A percentile compares a stretch with the other conserved stretches of the same genome.
Evolutionary conservation across 768 basidiomycete genomes (phyloP).

Genomic region (Phylloporus arenicola): DNA sequence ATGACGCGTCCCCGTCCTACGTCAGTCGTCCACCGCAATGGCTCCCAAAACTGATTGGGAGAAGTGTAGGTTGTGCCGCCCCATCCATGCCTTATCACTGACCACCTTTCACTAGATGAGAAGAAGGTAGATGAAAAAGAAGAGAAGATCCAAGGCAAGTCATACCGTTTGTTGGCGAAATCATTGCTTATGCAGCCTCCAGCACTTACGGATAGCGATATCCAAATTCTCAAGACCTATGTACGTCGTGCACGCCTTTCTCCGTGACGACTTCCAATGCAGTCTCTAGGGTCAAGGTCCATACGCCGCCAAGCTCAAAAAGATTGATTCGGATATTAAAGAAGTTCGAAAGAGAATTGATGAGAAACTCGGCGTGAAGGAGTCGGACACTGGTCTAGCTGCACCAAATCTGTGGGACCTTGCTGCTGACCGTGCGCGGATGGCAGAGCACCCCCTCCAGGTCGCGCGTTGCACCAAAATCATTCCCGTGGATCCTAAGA

Average conservation of each 20-base stretch:
- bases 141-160: constrained; percentile 85
- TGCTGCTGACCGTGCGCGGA: constrained; percentile 84
- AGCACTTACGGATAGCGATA: constrained; percentile 98
- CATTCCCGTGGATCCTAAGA: constrained; percentile 73
- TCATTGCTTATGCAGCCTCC: constrained; percentile 6
- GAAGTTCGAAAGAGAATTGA: constrained; percentile 96
- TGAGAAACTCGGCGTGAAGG: constrained; percentile 97
- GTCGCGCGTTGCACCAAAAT: constrained; percentile 99
- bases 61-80: constrained; percentile 62
- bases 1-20: constrained; percentile 34
- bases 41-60: constrained; percentile 98
- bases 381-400: constrained; percentile 95
- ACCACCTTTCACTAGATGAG: constrained; percentile 49
- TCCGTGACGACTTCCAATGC: neutral
- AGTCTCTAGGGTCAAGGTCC: constrained; percentile 88
- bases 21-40: constrained; percentile 48
- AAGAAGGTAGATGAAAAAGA: constrained; percentile 84
- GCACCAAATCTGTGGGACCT: constrained; percentile 98
- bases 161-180: neutral
- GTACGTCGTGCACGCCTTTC: constrained; percentile 39
- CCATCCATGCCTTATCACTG: neutral
- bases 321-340: constrained; percentile 87
- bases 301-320: constrained; percentile 84
- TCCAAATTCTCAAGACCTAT: constrained; percentile 98
- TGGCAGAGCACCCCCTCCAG: constrained; percentile 90